Conservation (phyloP, 148 eudicot genomes). For the Rhododendron kiyosumense region DNA sequence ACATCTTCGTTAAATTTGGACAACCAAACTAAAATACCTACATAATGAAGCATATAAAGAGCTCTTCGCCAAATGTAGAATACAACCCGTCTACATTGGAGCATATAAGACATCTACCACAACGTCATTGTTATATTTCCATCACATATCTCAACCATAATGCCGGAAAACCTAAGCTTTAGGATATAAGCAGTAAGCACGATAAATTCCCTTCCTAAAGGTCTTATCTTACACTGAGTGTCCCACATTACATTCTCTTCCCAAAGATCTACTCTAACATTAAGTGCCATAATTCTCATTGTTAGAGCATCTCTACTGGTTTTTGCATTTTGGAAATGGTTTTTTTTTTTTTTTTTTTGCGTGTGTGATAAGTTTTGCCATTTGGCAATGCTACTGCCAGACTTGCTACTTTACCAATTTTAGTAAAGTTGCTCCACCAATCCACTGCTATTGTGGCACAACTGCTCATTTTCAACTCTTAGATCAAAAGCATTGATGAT, state of each 20-base stretch:
- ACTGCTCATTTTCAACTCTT: not conserved
- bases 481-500: not conserved
- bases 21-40: not conserved
- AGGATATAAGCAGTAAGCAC: not conserved
- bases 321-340: not conserved
- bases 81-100: not conserved
- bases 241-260: not conserved
- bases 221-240: not conserved
- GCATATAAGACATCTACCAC: not conserved
- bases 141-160: not conserved
- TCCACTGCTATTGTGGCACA: not conserved
- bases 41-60: not conserved
- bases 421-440: not conserved
- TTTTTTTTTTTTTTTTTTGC: too few species aligned
- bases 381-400: not conserved
- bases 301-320: not conserved
- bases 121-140: not conserved
- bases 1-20: not conserved
- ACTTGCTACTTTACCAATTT: not conserved
- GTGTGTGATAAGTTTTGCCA: not conserved
- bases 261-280: not conserved
- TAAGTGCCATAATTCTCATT: not conserved
- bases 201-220: not conserved
- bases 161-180: not conserved
- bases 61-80: not conserved